phyloP scores from a whole-genome alignment of 2,329 filamentous ascomycete genomes.

The Nakataea oryzae region DNA sequence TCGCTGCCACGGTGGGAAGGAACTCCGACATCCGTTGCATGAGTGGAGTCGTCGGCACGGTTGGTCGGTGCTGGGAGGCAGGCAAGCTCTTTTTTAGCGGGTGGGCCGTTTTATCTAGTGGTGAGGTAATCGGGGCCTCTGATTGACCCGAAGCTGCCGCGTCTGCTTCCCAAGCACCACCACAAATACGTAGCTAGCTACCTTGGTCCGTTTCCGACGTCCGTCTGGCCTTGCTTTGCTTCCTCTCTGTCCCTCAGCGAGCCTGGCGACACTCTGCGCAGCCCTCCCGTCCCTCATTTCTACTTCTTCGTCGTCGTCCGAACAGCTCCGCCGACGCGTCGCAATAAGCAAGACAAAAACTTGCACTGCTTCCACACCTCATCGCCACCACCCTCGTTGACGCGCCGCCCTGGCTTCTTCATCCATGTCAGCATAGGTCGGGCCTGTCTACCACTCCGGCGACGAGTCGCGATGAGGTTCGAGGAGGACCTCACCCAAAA shows the following conservation, averaged over 20 bases:
- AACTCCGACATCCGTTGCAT: not conserved
- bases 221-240: not conserved
- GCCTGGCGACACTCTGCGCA: not conserved
- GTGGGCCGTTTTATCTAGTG: not conserved
- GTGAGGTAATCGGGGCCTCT: not conserved
- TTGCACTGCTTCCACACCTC: no score
- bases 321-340: not conserved
- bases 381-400: conserved; percentile 1
- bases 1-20: not conserved
- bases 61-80: not conserved
- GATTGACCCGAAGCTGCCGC: not conserved
- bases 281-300: not conserved
- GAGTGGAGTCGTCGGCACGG: not conserved
- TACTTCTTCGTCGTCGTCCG: not conserved
- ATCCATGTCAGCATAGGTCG: not conserved
- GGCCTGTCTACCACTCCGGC: not conserved
- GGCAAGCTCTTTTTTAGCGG: not conserved
- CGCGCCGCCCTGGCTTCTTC: conserved; percentile 1
- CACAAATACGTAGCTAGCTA: no score
- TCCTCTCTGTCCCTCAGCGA: not conserved
- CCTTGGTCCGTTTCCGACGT: not conserved
- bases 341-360: not conserved
- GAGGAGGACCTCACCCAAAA: conserved; percentile 28
- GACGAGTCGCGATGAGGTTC: conserved; percentile 24
- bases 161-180: not conserved